Percentiles rank a stretch among this genome's conserved stretches.
Evolutionary conservation across 2,329 filamentous ascomycete genomes (phyloP).

Genomic region (Elsinoe arachidis): DNA sequence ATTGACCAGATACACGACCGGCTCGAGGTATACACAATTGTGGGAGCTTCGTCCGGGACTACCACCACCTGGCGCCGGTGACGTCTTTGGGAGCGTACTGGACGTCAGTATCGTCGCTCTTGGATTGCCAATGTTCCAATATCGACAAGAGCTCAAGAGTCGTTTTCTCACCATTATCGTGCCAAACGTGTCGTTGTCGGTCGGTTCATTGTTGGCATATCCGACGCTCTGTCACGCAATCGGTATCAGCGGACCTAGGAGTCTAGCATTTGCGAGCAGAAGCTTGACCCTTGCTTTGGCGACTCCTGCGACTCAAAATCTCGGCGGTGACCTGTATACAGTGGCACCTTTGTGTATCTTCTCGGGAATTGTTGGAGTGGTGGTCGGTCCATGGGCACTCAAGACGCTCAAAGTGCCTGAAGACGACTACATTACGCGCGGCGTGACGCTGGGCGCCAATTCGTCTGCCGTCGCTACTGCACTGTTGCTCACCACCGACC

Average conservation of each 20-base stretch:
- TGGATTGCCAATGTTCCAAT: slow-evolving; percentile 53
- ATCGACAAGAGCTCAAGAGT: slow-evolving; percentile 45
- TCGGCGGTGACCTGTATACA: slow-evolving; percentile 49
- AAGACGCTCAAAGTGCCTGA: slow-evolving; percentile 45
- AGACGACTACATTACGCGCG: slow-evolving; percentile 56
- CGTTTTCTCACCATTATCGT: slow-evolving; percentile 45
- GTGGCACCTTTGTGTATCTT: slow-evolving; percentile 51
- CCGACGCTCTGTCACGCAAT: slow-evolving; percentile 47
- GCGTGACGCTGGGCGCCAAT: slow-evolving; percentile 53
- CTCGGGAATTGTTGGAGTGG: slow-evolving; percentile 50
- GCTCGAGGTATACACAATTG: slow-evolving; percentile 45
- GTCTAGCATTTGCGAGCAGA: slow-evolving; percentile 48
- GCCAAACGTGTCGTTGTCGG: slow-evolving; percentile 44
- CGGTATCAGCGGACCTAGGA: slow-evolving; percentile 45
- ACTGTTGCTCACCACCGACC: slow-evolving; percentile 47
- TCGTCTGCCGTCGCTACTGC: slow-evolving; percentile 53
- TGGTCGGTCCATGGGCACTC: slow-evolving; percentile 46
- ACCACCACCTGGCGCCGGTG: slow-evolving; percentile 45
- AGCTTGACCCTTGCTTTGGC: slow-evolving; percentile 54
- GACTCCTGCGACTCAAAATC: slow-evolving; percentile 46
- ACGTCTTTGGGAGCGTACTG: slow-evolving; percentile 47
- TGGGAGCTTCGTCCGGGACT: slow-evolving; percentile 34
- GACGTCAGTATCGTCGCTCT: slow-evolving; percentile 52
- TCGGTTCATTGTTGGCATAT: slow-evolving; percentile 50
- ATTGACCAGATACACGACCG: slow-evolving; percentile 44